Evolutionary conservation across 768 basidiomycete genomes (phyloP).

Genomic region (Artomyces pyxidatus): DNA sequence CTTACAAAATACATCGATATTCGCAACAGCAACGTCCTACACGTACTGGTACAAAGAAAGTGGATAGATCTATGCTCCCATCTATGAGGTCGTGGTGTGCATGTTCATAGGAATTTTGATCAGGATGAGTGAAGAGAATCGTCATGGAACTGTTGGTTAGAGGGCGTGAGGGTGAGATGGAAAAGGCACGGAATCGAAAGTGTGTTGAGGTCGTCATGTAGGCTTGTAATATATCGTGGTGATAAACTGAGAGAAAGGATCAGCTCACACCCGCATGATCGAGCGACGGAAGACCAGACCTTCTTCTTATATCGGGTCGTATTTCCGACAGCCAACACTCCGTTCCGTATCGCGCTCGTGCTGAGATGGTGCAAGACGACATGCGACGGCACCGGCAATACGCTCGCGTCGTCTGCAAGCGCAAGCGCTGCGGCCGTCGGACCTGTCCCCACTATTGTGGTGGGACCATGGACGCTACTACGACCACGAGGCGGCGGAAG

Average conservation of each 20-base stretch:
- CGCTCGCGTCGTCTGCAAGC: constrained; percentile 81
- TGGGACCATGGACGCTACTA: constrained; percentile 8
- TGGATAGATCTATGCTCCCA: too few relatives aligned
- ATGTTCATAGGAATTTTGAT: too few relatives aligned
- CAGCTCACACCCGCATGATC: constrained; percentile 2
- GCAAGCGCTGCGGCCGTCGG: constrained; percentile 22
- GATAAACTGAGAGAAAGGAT: constrained; percentile 49
- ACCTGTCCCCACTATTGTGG: background rate
- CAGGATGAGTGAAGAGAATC: too few relatives aligned
- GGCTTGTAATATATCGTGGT: constrained; percentile 83
- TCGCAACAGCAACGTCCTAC: too few relatives aligned
- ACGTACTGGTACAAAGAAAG: too few relatives aligned
- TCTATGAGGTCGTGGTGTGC: too few relatives aligned
- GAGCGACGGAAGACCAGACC: constrained; percentile 36
- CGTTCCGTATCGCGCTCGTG: constrained; percentile 91
- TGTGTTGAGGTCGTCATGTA: constrained; percentile 29
- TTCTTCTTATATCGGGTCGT: constrained; percentile 91
- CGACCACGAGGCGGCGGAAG: constrained; percentile 16
- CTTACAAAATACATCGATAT: too few relatives aligned
- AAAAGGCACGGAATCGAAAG: too few relatives aligned
- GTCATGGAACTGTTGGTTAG: too few relatives aligned
- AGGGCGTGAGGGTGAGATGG: too few relatives aligned
- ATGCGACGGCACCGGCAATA: constrained; percentile 88
- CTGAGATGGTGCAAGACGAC: constrained; percentile 92
- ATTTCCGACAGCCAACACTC: constrained; percentile 85